Evolutionary conservation across 768 basidiomycete genomes (phyloP), one percentile per base, ranked within the genome.

Genomic region (Tylopilus sp.): DNA sequence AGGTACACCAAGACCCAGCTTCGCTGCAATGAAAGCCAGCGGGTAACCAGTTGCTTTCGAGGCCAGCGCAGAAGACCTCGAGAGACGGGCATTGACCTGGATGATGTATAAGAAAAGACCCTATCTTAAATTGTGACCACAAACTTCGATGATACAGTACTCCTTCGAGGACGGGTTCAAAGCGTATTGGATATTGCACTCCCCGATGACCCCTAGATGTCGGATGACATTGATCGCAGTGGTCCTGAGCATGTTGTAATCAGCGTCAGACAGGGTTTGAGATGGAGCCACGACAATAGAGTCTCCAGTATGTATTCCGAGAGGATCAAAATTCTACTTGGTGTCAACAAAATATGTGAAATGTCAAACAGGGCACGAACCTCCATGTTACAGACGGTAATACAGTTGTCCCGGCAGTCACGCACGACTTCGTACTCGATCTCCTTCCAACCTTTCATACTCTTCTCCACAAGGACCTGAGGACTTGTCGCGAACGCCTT

Each of bases 331-430:
- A 77, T 99, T 99, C 96, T 98, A 62, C 36, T 10, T 40, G 8
- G 9, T 7, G 19, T 66, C 22, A 52, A 49, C 38, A 16, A 45
- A 34, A 16, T 2, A 24, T 16, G 25, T 3, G 6, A 37, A 4
- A 43, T 21, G 6, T 28, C 29, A 28, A 37, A 50, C 19, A 28
- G 49, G 38, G n/a, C 11, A 68, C 87, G 52, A 44, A 94, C 95
- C 90, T 99, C 96, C 96, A 99, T 99, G 76, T 99, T 99, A 75
- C 96, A 99, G 57, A 98, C 96, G 1, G 95, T 96, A 74, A 98
- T 98, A 68, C 96, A 98, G 69, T 99, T 99, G 68, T 98, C 92
- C 57, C 91, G 80, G 75, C 94, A 98, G 72, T 99, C 96, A 54
- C 96, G 81, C 12, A 98, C 96, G 45, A 99, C 96, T 68, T 99